These are phyloP conservation scores for Paecilomyces formosus DNA, from an alignment of 2,329 filamentous ascomycete genomes.

Conservation along the genomic window DNA sequence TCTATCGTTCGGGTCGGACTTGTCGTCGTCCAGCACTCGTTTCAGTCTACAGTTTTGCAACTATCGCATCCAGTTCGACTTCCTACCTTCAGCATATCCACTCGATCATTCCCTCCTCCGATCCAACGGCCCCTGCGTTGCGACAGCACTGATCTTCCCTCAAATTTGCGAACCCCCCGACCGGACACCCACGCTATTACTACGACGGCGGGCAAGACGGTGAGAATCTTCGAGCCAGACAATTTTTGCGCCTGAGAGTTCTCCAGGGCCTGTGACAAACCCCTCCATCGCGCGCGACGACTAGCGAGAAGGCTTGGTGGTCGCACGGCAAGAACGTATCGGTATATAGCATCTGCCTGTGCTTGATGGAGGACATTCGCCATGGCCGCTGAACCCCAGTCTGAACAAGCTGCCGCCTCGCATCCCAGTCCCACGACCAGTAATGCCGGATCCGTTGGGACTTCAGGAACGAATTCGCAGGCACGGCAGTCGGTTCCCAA, in stretches of 20 bases:
- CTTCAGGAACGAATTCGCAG: not conserved
- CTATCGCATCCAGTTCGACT: not conserved
- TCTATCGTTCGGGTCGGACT: not conserved
- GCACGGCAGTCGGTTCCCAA: slow-evolving; percentile 2
- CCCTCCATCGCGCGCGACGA: not conserved
- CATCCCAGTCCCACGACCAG: not conserved
- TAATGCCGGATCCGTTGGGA: not conserved
- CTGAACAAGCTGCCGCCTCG: not conserved
- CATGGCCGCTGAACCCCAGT: not conserved
- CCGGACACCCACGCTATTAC: not conserved
- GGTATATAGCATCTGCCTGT: not conserved
- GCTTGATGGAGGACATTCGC: not conserved
- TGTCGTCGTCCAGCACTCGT: not conserved
- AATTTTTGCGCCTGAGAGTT: not conserved
- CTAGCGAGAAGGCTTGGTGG: not conserved
- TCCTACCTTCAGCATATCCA: not conserved
- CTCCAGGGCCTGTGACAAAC: not conserved
- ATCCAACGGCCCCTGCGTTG: not conserved
- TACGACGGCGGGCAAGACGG: not conserved
- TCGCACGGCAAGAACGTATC: not conserved
- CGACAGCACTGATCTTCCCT: not conserved
- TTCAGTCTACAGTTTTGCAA: not conserved
- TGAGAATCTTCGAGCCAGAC: not conserved
- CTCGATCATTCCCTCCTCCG: not conserved
- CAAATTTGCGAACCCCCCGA: not conserved